Base-by-base conservation (phyloP, 139 green algal genomes). In the Chlorella vulgaris region DNA sequence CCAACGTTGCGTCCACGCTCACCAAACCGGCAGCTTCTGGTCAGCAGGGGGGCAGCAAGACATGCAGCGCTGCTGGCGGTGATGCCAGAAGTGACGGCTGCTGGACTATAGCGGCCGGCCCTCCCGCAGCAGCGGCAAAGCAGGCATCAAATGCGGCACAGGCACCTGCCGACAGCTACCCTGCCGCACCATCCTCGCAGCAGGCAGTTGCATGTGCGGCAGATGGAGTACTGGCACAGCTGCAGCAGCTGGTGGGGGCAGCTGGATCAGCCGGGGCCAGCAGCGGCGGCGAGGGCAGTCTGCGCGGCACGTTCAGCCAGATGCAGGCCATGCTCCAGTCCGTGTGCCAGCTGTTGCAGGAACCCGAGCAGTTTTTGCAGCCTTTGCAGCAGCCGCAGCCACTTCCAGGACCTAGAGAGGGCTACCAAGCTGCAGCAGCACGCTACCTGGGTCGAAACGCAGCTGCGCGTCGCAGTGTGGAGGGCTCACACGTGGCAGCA, bases 321-420 rank as follows among this genome's bases (percentile, higher is more conserved):
- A 79, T 79, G 73, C 73, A 79, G 53, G 13, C 28, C 10, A 79
- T 79, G 53, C 73, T 79, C 15, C 73, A 79, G 36, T 79, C 73
- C 10, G 73, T 79, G 26, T 79, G 73, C 51, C 73, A 69, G 36
- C 35, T 79, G 51, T 33, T 79, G 53, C 53, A 68, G 53, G 33
- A 68, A 2, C 51, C n/a, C n/a, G n/a, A n/a, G n/a, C n/a, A n/a
- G n/a, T n/a, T n/a, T n/a, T 35, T 8, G 63, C 29, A 73, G 36
- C 39, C 4, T n/a, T n/a, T n/a, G 24, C 50, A 67, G 50, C n/a
- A 21, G 71, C 50, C 29, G 33, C 31, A 28, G 28, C 26, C 10
- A 33, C 19, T 18, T 38, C 26, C 10, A 33, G 18, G 61, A 36
- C 5, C 22, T 15, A 58, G 10, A 33, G 71, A 5, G 69, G 71